These are phyloP conservation scores for Allium sativum DNA, from an alignment of 106 monocot genomes.

Conservation along the genomic window DNA sequence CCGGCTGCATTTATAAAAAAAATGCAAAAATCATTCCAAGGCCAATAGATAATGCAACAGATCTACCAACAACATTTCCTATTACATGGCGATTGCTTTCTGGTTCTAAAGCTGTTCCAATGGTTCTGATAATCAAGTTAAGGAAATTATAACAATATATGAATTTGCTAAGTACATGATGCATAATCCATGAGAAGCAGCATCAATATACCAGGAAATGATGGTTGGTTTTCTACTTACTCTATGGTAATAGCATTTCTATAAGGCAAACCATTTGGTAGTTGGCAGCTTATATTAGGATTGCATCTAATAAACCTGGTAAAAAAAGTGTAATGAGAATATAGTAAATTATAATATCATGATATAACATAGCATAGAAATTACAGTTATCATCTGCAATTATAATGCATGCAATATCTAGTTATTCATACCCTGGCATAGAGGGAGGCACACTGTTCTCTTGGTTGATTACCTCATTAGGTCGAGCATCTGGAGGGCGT, in stretches of 20 bases:
- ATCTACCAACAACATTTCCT: constrained; percentile 41
- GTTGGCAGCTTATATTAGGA: constrained; percentile 17
- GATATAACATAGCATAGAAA: neutral
- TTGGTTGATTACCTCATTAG: no score
- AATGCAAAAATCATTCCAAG: constrained; percentile 37
- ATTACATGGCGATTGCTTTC: constrained; percentile 7
- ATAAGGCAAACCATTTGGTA: constrained; percentile 15
- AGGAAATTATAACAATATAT: no score
- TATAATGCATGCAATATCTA: neutral
- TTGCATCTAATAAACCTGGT: constrained; percentile 38
- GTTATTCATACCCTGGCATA: constrained; percentile 24
- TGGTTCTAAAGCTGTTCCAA: neutral
- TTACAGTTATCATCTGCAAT: no score
- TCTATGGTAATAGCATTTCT: constrained; percentile 12
- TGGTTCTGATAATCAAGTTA: neutral
- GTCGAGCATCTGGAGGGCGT: no score
- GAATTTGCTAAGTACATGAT: no score
- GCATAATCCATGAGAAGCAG: no score
- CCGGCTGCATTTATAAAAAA: constrained; percentile 28
- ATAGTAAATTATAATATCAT: neutral
- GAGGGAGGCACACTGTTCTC: no score
- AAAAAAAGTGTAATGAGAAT: neutral
- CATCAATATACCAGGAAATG: no score
- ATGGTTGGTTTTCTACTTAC: constrained; percentile 11
- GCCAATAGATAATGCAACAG: constrained; percentile 22